Percentiles rank a stretch among this genome's conserved stretches.
phyloP scores from a whole-genome alignment of 345 rosid species.

The Limnanthes douglasii region DNA sequence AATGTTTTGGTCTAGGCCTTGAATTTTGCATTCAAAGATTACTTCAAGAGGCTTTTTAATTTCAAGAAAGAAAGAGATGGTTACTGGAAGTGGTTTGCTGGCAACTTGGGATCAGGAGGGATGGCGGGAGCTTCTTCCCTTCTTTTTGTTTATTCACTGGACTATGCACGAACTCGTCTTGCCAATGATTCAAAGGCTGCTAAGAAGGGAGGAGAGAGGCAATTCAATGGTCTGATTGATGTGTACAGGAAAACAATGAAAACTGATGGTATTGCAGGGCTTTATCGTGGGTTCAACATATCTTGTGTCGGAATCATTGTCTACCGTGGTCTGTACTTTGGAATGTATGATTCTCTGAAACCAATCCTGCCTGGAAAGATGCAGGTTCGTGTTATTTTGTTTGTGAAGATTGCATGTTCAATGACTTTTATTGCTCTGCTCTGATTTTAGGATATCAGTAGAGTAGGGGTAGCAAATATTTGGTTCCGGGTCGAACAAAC shows the following conservation, averaged over 20 bases:
- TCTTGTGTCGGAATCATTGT: constrained; percentile 75
- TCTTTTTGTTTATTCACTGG: constrained; percentile 73
- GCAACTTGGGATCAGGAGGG: constrained; percentile 83
- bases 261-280: constrained; percentile 68
- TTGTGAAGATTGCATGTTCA: background rate
- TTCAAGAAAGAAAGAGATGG: constrained; percentile 88
- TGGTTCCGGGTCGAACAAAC: too few relatives aligned
- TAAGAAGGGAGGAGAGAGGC: constrained; percentile 82
- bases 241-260: constrained; percentile 68
- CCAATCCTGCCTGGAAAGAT: constrained; percentile 52
- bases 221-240: constrained; percentile 65
- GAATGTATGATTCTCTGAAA: constrained; percentile 78
- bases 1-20: constrained; percentile 32
- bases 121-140: constrained; percentile 90
- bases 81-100: constrained; percentile 93
- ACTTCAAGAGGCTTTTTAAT: constrained; percentile 78
- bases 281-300: constrained; percentile 83
- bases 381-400: constrained; percentile 22
- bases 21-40: constrained; percentile 90
- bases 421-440: background rate
- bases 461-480: too few relatives aligned
- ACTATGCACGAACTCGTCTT: constrained; percentile 80
- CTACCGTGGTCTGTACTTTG: constrained; percentile 83
- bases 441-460: too few relatives aligned
- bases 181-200: constrained; percentile 88